These are phyloP conservation scores for Ustilago crameri DNA, from an alignment of 1,284 basidiomycete species.

Conservation along the genomic window DNA sequence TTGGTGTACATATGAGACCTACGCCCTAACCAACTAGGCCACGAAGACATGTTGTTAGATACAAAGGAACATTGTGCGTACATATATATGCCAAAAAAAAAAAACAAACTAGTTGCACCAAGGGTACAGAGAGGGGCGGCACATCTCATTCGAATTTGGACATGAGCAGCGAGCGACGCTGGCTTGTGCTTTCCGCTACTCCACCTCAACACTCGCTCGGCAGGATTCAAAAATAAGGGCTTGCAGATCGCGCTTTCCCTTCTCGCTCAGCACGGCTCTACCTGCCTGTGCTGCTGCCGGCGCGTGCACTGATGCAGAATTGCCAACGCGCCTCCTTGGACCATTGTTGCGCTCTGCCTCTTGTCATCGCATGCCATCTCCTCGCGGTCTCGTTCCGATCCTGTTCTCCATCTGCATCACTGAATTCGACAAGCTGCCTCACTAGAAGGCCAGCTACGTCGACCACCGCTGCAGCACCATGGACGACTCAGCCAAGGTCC, in stretches of 20 bases:
- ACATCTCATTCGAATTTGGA: background rate
- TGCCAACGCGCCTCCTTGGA: background rate
- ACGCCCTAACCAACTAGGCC: slow-evolving; percentile 54
- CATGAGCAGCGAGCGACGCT: background rate
- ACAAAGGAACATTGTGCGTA: background rate
- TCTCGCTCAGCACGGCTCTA: background rate
- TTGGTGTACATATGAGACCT: slow-evolving; percentile 44
- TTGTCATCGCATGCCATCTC: background rate
- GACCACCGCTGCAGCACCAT: slow-evolving; percentile 30
- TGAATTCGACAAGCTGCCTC: slow-evolving; percentile 19
- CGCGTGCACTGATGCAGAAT: slow-evolving; percentile 7
- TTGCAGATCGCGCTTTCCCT: background rate
- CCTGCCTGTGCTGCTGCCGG: background rate
- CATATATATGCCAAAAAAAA: background rate
- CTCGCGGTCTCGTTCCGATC: background rate
- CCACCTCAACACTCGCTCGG: slow-evolving; percentile 7
- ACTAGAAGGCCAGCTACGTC: slow-evolving; percentile 20
- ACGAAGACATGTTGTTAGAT: slow-evolving; percentile 27
- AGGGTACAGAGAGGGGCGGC: background rate
- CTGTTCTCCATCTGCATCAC: background rate
- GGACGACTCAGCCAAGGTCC: slow-evolving; percentile 66
- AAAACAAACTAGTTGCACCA: background rate
- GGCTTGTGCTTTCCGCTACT: slow-evolving; percentile 6
- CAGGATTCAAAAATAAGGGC: background rate
- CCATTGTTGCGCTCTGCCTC: background rate